These are phyloP conservation scores for Phytophthora rubi DNA, from an alignment of 352 stramenopile genomes.

Conservation along the genomic window DNA sequence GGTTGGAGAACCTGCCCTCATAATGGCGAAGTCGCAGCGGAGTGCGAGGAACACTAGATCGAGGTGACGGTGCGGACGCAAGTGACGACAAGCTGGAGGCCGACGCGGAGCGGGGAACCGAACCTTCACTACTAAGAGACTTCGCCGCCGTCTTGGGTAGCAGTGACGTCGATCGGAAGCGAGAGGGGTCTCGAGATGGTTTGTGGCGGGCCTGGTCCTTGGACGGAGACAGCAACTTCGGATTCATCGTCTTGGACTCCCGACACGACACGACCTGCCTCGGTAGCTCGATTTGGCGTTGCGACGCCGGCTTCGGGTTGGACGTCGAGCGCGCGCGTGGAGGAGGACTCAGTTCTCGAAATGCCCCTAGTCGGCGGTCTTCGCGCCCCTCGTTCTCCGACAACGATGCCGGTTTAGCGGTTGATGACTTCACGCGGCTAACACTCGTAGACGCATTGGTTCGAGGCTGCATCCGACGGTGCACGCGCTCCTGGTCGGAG, in stretches of 20 bases:
- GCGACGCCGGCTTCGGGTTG: slow-evolving; percentile 25
- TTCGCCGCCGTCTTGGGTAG: slow-evolving; percentile 15
- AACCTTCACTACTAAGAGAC: slow-evolving; percentile 5
- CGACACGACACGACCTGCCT: slow-evolving; percentile 24
- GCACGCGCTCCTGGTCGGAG: slow-evolving; percentile 12
- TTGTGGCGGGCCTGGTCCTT: slow-evolving; percentile 12
- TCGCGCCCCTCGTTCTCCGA: slow-evolving; percentile 25
- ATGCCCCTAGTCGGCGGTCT: slow-evolving; percentile 14
- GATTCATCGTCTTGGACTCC: slow-evolving; percentile 23
- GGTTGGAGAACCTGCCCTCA: slow-evolving; percentile 51
- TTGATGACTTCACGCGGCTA: slow-evolving; percentile 3
- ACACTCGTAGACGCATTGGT: slow-evolving; percentile 5
- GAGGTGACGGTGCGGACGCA: slow-evolving; percentile 13
- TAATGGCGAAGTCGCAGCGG: slow-evolving; percentile 42
- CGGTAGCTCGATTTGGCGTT: slow-evolving; percentile 5
- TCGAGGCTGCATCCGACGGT: slow-evolving; percentile 2
- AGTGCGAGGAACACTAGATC: slow-evolving; percentile 9
- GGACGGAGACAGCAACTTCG: slow-evolving; percentile 16
- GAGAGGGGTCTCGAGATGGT: slow-evolving; percentile 11
- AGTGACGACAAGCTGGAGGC: slow-evolving; percentile 27
- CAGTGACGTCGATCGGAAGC: slow-evolving; percentile 24
- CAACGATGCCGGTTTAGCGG: slow-evolving; percentile 5
- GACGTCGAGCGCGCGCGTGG: slow-evolving; percentile 19
- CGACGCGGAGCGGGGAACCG: slow-evolving; percentile 26
- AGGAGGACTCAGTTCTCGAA: slow-evolving; percentile 20